Evolutionary conservation across 148 eudicot genomes (phyloP).

Genomic region (Spergularia marina): DNA sequence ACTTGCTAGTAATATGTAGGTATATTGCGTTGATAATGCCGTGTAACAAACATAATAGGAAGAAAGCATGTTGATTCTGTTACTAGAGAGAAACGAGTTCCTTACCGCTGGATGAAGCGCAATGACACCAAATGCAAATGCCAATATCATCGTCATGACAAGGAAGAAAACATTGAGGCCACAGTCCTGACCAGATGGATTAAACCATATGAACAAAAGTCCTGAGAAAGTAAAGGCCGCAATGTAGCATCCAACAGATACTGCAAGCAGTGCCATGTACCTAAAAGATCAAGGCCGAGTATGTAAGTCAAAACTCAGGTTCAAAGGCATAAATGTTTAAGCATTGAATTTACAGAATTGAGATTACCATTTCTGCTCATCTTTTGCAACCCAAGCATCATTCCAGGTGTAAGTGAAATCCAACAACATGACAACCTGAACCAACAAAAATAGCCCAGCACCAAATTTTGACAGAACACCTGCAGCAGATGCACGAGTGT

Average conservation of each 20-base stretch:
- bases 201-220: slow-evolving; percentile 87
- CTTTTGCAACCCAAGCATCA: slow-evolving; percentile 98
- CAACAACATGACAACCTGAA: slow-evolving; percentile 83
- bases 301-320: slow-evolving; percentile 11
- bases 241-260: slow-evolving; percentile 74
- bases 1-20: not conserved
- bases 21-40: not conserved
- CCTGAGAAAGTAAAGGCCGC: slow-evolving; percentile 75
- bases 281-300: slow-evolving; percentile 36
- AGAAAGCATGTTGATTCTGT: not conserved
- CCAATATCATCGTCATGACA: slow-evolving; percentile 86
- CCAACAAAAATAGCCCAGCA: slow-evolving; percentile 87
- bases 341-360: slow-evolving; percentile 10
- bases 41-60: not conserved
- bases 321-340: slow-evolving; percentile 1
- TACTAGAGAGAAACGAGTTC: not conserved
- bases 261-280: slow-evolving; percentile 84
- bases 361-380: slow-evolving; percentile 87
- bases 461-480: slow-evolving; percentile 86
- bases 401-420: slow-evolving; percentile 98
- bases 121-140: slow-evolving; percentile 71
- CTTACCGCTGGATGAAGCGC: slow-evolving; percentile 88
- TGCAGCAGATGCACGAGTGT: slow-evolving; percentile 31
- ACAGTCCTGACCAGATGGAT: slow-evolving; percentile 93
- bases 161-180: slow-evolving; percentile 91